Evolutionary conservation across 2,329 filamentous ascomycete genomes (phyloP), one percentile per base, ranked within the genome.

Genomic region (Coleophoma cylindrospora): DNA sequence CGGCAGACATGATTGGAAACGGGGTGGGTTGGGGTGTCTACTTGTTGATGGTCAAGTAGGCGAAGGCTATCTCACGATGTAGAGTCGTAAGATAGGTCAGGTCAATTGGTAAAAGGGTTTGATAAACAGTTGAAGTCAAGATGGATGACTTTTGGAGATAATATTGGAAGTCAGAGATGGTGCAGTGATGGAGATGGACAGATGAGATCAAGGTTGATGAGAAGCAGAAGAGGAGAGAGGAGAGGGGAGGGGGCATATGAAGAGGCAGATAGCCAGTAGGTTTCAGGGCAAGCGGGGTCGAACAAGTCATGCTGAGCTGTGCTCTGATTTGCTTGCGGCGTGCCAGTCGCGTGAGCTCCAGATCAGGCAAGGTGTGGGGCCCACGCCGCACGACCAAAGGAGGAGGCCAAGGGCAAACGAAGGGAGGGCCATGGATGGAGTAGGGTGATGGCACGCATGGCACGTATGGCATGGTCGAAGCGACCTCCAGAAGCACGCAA

Each of bases 1-100:
- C 59, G 57, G 75, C 71, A 63, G 80, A 74, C 80, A 84, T 82
- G 67, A 49, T 41, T 41, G 37, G 43, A 21, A 33, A 45, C 34
- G 33, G 15, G 45, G 41, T 51, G 45, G 22, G 6, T 52, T 44
- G 27, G 27, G 6, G 3, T 27, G 27, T n/a, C 47, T 53, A 50
- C 48, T 47, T 50, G 47, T 48, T 27, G 50, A 44, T 44, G 40
- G 52, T 48, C 49, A 43, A 55, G 47, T 32, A 46, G 49, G 45
- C 40, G 19, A 36, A 38, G 27, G 22, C 43, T 52, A 56, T 56
- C 54, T 54, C 46, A 54, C 54, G 52, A 54, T 45, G 22, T 34
- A 55, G 55, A 53, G 53, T 17, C 36, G 36, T 50, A 45, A 45
- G 47, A 33, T 46, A 36, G 45, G 13, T 45, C 36, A 40, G 38